Evolutionary conservation across 2,329 filamentous ascomycete species (phyloP).

Genomic region (Neopestalotiopsis rosae): DNA sequence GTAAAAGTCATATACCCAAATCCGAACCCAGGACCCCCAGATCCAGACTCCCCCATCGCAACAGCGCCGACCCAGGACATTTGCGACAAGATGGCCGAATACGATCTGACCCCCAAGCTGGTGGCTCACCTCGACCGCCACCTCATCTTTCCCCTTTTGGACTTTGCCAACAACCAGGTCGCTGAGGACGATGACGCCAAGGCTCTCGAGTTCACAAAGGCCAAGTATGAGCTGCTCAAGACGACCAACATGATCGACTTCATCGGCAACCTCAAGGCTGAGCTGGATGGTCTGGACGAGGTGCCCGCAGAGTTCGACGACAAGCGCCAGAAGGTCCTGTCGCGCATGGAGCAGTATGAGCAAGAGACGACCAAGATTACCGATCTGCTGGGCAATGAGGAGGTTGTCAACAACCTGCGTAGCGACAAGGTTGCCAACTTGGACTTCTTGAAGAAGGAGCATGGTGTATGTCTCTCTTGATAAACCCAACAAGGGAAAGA

Average conservation of each 20-base stretch:
- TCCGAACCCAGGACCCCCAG: not conserved
- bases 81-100: constrained; percentile 63
- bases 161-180: constrained; percentile 85
- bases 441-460: constrained; percentile 96
- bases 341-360: constrained; percentile 81
- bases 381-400: constrained; percentile 83
- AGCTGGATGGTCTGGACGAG: constrained; percentile 80
- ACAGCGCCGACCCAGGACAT: not conserved
- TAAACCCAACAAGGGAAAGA: not conserved
- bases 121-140: constrained; percentile 94
- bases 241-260: constrained; percentile 99
- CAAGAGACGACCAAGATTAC: constrained; percentile 89
- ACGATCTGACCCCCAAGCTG: constrained; percentile 86
- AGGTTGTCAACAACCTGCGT: constrained; percentile 87
- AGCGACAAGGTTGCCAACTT: constrained; percentile 99
- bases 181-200: constrained; percentile 69
- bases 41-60: not conserved
- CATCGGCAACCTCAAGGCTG: constrained; percentile 87
- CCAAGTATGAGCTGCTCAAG: constrained; percentile 93
- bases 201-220: constrained; percentile 75
- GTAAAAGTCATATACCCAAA: not conserved
- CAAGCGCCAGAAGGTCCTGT: constrained; percentile 88
- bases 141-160: constrained; percentile 93
- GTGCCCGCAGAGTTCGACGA: constrained; percentile 84
- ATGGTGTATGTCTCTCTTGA: constrained; percentile 67